Base-by-base conservation (phyloP, 1,139 yeast genomes). In the Pichia sp. region DNA sequence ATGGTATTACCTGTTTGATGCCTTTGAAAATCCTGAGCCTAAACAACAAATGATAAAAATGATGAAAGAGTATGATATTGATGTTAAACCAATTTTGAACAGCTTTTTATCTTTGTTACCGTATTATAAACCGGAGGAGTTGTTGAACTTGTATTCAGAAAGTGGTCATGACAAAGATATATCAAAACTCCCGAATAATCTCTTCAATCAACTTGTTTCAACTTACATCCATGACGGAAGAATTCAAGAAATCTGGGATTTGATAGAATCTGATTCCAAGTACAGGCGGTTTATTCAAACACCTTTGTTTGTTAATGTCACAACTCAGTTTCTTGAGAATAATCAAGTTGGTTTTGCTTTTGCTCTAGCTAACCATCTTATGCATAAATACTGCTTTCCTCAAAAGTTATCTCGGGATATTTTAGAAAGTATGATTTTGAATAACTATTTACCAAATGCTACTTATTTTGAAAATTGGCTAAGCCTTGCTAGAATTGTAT, bases 391-490 rank as follows among this genome's bases (percentile, higher is more conserved):
- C 12, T 36, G 43, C 9, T 21, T 44, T 11, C 12, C 20, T 17
- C 11, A 17, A 18, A 17, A 30, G 5, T 28, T 26, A 1, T 41
- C 50, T n/a, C 34, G 28, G 10, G 41, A 38, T 17, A 33, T 45
- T 23, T 34, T 56, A 8, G 48, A 49, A n/a, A 40, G 41, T 21
- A 49, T 46, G 17, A 19, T 55, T 9, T 25, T 55, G 2, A 44
- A 47, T 22, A 35, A 35, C 3, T 45, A 53, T 28, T 37, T 54
- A 12, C 31, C 38, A 6, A 32, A 42, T 4, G 50, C 53, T 28
- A 25, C 39, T 14, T 52, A 42, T 31, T 56, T 56, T 42, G 52
- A 50, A 2, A 46, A 50, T 11, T 56, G 60, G 60, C 38, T 43
- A 4, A 36, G 36, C 5, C 22, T 55, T 6, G 45, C 49, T 1